phyloP scores from a whole-genome alignment of 306 rosid genomes.

The Dalbergia oliveri region DNA sequence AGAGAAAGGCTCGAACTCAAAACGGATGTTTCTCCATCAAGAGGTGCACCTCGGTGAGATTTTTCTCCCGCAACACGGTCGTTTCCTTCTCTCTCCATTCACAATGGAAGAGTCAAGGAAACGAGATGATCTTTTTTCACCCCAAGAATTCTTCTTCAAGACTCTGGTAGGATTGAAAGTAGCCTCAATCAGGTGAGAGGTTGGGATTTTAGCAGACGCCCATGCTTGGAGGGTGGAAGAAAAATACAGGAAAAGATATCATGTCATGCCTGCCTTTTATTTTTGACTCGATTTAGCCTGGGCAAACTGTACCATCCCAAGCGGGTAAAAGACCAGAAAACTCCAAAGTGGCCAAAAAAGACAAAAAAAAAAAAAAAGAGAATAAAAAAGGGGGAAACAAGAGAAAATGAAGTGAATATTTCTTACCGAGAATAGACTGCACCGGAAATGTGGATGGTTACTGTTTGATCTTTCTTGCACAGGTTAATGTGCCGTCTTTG shows the following conservation, averaged over 20 bases:
- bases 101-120: slow-evolving; percentile 61
- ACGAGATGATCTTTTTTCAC: slow-evolving; percentile 41
- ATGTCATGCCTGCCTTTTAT: neutral
- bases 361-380: neutral
- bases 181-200: neutral
- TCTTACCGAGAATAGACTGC: no score
- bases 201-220: slow-evolving; percentile 19
- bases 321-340: slow-evolving; percentile 22
- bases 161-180: slow-evolving; percentile 17
- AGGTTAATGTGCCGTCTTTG: no score
- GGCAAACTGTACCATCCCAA: neutral
- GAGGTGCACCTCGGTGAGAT: slow-evolving; percentile 39
- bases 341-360: neutral
- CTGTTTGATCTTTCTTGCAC: no score
- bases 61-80: slow-evolving; percentile 39
- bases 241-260: slow-evolving; percentile 14
- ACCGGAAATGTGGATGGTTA: no score
- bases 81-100: slow-evolving; percentile 62
- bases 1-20: slow-evolving; percentile 63
- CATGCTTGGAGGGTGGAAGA: neutral
- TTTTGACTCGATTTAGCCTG: slow-evolving; percentile 20
- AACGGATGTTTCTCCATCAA: slow-evolving; percentile 42
- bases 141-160: neutral
- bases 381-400: no score
- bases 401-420: no score